Evolutionary conservation across 441 rosid genomes (phyloP).

Genomic region (Populus hybrid): DNA sequence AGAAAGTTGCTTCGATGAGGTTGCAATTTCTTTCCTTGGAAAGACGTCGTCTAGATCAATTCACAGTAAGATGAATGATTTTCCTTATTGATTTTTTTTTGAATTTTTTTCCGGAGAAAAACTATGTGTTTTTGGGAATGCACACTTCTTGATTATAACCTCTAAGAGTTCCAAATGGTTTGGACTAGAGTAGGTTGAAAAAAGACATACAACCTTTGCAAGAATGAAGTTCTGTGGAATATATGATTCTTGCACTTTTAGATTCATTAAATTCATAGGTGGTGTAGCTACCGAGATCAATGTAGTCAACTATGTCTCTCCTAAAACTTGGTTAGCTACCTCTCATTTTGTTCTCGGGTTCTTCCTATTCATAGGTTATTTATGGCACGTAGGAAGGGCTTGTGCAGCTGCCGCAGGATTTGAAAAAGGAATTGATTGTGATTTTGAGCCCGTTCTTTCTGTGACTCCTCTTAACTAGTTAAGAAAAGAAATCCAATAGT

Average conservation of each 20-base stretch:
- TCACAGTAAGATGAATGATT: constrained; percentile 52
- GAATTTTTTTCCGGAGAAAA: background rate
- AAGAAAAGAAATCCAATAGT: too few relatives aligned
- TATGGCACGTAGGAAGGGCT: too few relatives aligned
- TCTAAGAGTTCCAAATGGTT: background rate
- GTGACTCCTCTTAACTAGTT: too few relatives aligned
- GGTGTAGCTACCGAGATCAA: too few relatives aligned
- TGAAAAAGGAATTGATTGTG: too few relatives aligned
- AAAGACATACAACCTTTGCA: constrained; percentile 6
- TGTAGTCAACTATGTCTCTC: too few relatives aligned
- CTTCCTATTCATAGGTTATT: too few relatives aligned
- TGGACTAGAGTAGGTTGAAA: constrained; percentile 2
- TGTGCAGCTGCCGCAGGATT: too few relatives aligned
- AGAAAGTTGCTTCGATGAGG: constrained; percentile 70
- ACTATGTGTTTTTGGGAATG: background rate
- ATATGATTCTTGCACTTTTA: background rate
- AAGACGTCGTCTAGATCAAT: constrained; percentile 84
- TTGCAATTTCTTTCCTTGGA: constrained; percentile 83
- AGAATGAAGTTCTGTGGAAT: background rate
- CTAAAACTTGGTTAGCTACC: too few relatives aligned
- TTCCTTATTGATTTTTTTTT: background rate
- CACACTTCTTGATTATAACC: background rate
- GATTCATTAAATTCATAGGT: too few relatives aligned
- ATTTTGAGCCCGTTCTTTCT: too few relatives aligned
- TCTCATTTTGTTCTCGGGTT: too few relatives aligned